Conservation (phyloP, 1,284 basidiomycete species). For the Crucibulum parvulum region DNA sequence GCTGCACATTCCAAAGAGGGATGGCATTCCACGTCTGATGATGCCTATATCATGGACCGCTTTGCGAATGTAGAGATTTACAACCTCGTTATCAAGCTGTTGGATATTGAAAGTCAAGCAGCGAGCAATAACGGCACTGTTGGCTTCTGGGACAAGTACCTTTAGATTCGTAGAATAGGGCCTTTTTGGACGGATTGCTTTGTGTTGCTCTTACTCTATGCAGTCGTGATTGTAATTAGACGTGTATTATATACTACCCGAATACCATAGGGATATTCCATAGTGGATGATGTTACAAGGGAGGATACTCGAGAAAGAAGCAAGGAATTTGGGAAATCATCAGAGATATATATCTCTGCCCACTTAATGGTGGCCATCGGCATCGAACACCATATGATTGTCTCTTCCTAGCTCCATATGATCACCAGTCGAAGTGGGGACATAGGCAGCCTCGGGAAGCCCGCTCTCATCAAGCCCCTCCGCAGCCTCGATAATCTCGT, state of each 20-base stretch:
- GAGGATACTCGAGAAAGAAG: not conserved
- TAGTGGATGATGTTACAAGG: not conserved
- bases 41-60: slow-evolving; percentile 77
- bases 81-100: slow-evolving; percentile 78
- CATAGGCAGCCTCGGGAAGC: slow-evolving; percentile 82
- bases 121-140: slow-evolving; percentile 79
- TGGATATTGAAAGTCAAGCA: slow-evolving; percentile 66
- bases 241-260: not conserved
- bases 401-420: slow-evolving; percentile 58
- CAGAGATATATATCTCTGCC: not conserved
- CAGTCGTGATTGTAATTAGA: not conserved
- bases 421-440: slow-evolving; percentile 72
- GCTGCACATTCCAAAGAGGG: slow-evolving; percentile 51
- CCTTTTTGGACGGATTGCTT: too few species aligned
- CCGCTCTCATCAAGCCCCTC: slow-evolving; percentile 83
- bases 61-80: slow-evolving; percentile 90
- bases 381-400: slow-evolving; percentile 73
- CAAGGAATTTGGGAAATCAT: not conserved
- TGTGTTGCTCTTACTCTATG: not conserved
- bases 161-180: slow-evolving; percentile 36
- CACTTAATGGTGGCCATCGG: slow-evolving; percentile 49
- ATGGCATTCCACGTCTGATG: slow-evolving; percentile 70
- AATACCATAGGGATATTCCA: not conserved
- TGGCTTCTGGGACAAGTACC: slow-evolving; percentile 83
- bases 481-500: slow-evolving; percentile 94